Percentiles rank a stretch among this genome's conserved stretches.
These are phyloP conservation scores for Eimeria praecox DNA, from an alignment of 169 alveolate genomes.

Conservation along the genomic window DNA sequence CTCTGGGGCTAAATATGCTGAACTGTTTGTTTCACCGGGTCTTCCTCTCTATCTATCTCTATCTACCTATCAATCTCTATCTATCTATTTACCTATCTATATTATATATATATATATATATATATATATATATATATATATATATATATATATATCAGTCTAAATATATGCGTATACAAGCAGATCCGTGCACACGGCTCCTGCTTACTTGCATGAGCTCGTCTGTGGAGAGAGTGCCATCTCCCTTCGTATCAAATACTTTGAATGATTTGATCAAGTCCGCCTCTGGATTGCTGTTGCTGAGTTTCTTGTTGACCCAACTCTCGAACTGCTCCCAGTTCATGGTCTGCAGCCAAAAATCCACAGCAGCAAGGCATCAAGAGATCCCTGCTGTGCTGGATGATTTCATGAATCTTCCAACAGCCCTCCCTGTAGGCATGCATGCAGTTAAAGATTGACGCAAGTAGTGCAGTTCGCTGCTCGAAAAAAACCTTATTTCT, in stretches of 20 bases:
- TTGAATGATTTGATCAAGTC: conserved; percentile 64
- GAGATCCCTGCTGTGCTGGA: not conserved
- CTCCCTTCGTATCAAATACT: conserved; percentile 67
- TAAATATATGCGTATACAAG: not conserved
- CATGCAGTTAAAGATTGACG: not conserved
- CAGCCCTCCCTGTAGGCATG: not conserved
- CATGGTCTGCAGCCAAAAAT: conserved; percentile 54
- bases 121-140: too few relatives aligned
- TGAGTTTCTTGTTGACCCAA: conserved; percentile 75
- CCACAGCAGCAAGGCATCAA: not conserved
- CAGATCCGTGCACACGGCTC: not conserved
- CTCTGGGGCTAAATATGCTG: not conserved
- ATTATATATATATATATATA: too few relatives aligned
- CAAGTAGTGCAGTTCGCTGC: not conserved
- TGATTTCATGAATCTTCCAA: not conserved
- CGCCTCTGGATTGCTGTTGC: conserved; percentile 72
- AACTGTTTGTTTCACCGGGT: not conserved
- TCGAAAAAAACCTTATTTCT: not conserved
- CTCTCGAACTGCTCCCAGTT: conserved; percentile 64
- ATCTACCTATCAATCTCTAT: too few relatives aligned
- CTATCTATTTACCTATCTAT: too few relatives aligned
- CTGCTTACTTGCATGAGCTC: conserved; percentile 60
- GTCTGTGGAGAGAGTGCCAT: conserved; percentile 77
- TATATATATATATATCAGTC: too few relatives aligned
- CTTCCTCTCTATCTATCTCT: not conserved